Conservation (phyloP, 2,329 filamentous ascomycete species). For the Alternaria metachromatica region DNA sequence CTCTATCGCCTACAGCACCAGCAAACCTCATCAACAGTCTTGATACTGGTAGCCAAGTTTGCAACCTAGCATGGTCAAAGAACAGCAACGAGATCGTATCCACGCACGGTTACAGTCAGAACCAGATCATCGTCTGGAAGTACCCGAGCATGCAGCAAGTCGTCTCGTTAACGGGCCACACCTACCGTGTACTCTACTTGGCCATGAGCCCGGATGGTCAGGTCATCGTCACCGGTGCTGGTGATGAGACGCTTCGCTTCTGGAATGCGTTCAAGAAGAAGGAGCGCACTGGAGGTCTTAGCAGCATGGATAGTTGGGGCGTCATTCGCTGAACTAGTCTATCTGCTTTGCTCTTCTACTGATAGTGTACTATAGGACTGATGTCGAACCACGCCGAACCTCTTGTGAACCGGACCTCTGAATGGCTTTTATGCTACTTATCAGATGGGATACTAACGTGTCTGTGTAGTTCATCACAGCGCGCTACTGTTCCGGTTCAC, state of each 20-base stretch:
- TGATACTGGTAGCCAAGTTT: conserved; percentile 98
- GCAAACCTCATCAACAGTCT: conserved; percentile 72
- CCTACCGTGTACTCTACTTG: conserved; percentile 92
- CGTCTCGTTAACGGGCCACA: conserved; percentile 92
- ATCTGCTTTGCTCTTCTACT: conserved; percentile 4
- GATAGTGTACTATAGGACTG: conserved; percentile 9
- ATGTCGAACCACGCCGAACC: neutral
- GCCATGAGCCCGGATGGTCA: conserved; percentile 97
- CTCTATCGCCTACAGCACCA: conserved; percentile 44
- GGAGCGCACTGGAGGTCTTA: conserved; percentile 67
- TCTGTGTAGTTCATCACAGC: conserved; percentile 10
- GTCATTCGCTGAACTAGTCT: conserved; percentile 68
- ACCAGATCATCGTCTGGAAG: conserved; percentile 99
- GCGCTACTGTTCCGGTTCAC: neutral
- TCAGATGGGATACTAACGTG: neutral
- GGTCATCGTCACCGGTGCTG: conserved; percentile 92
- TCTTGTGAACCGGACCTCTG: neutral
- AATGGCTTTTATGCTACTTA: neutral
- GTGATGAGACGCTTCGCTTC: conserved; percentile 93
- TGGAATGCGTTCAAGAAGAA: conserved; percentile 95
- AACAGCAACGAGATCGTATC: conserved; percentile 98
- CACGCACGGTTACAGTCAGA: conserved; percentile 96
- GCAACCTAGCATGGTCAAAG: conserved; percentile 95
- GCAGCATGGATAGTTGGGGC: conserved; percentile 74
- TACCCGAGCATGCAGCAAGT: conserved; percentile 98